Conservation (phyloP, 2,329 filamentous ascomycete genomes). For the Sporothrix pseudoabietina region DNA sequence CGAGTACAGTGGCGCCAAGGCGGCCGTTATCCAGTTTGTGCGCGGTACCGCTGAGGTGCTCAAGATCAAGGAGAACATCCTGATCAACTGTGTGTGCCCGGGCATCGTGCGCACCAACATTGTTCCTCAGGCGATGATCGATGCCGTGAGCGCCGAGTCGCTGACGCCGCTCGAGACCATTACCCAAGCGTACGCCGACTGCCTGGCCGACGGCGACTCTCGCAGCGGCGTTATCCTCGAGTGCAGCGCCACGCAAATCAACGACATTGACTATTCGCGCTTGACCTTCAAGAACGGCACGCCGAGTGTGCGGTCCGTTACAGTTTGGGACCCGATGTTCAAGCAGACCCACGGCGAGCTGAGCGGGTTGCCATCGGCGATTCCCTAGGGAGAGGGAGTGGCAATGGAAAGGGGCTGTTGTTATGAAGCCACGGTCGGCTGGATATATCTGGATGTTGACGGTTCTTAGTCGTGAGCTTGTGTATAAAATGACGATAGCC, state of each 20-base stretch:
- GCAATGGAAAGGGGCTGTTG: not conserved
- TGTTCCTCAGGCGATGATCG: constrained; percentile 49
- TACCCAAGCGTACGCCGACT: constrained; percentile 49
- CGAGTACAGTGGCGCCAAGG: constrained; percentile 56
- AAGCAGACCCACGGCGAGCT: constrained; percentile 32
- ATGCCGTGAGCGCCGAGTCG: constrained; percentile 44
- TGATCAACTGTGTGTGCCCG: constrained; percentile 53
- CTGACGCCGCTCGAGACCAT: constrained; percentile 50
- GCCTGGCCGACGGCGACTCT: constrained; percentile 46
- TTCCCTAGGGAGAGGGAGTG: constrained; percentile 2
- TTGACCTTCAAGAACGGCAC: constrained; percentile 29
- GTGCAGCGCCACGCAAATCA: constrained; percentile 29
- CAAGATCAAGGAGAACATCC: constrained; percentile 51
- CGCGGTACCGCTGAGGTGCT: constrained; percentile 45
- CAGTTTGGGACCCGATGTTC: constrained; percentile 32
- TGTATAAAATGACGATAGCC: not conserved
- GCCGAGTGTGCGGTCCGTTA: constrained; percentile 29
- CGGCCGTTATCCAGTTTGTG: constrained; percentile 49
- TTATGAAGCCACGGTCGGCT: too few species aligned
- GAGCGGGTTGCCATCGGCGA: constrained; percentile 30
- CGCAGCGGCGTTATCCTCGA: constrained; percentile 31
- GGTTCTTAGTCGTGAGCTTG: not conserved
- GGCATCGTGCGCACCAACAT: constrained; percentile 51
- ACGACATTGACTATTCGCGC: constrained; percentile 26
- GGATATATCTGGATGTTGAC: not conserved